Evolutionary conservation across 2,329 filamentous ascomycete species (phyloP).

Genomic region (Aspergillus tubingensis): DNA sequence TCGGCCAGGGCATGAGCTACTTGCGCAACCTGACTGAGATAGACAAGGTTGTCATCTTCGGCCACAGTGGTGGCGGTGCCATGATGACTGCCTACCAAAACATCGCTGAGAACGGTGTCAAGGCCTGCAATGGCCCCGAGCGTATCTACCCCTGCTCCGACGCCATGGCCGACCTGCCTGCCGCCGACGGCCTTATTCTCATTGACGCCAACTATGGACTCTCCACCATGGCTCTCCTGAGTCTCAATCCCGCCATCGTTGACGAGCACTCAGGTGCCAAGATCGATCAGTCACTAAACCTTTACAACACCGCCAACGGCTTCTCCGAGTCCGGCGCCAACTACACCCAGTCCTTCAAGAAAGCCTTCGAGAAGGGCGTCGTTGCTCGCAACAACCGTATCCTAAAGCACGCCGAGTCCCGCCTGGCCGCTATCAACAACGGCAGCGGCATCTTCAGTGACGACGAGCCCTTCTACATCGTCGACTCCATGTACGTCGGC

Average conservation of each 20-base stretch:
- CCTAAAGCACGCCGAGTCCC: not conserved
- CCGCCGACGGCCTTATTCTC: not conserved
- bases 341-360: not conserved
- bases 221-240: conserved; percentile 1
- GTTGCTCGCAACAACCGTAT: conserved; percentile 1
- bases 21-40: conserved; percentile 2
- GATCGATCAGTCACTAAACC: not conserved
- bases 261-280: not conserved
- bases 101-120: not conserved
- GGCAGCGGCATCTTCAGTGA: conserved; percentile 1
- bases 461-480: not conserved
- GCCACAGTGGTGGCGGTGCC: not conserved
- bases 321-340: not conserved
- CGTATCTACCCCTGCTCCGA: conserved; percentile 1
- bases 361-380: not conserved
- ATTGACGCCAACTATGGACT: not conserved
- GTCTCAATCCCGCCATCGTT: conserved; percentile 1
- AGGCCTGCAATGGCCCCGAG: not conserved
- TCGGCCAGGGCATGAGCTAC: not conserved
- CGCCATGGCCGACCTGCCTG: not conserved
- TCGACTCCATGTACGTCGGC: not conserved
- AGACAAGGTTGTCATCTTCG: not conserved
- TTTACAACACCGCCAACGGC: conserved; percentile 2
- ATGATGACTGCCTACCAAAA: conserved; percentile 4
- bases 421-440: not conserved